Conservation (phyloP, 495 filamentous ascomycete species). For the Filosporella fistucella region DNA sequence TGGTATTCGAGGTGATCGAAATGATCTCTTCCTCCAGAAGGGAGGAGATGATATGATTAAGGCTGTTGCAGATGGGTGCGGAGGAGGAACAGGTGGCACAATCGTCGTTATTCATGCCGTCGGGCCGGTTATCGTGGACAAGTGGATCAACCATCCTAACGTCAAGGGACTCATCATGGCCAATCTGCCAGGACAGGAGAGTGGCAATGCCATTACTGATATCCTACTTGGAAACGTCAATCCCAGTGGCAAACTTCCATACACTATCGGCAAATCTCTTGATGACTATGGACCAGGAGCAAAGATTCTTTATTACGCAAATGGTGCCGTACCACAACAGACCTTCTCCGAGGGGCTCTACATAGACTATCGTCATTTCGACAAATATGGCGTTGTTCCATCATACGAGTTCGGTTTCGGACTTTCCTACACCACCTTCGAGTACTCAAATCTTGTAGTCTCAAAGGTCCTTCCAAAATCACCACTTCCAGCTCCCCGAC, state of each 20-base stretch:
- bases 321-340: slow-evolving; percentile 74
- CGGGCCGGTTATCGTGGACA: slow-evolving; percentile 79
- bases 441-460: slow-evolving; percentile 57
- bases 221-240: slow-evolving; percentile 82
- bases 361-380: slow-evolving; percentile 90
- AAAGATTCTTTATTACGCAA: slow-evolving; percentile 69
- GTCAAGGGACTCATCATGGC: slow-evolving; percentile 82
- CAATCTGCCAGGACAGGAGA: slow-evolving; percentile 87
- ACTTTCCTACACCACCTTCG: slow-evolving; percentile 76
- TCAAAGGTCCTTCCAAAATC: slow-evolving; percentile 50
- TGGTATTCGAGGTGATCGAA: slow-evolving; percentile 75
- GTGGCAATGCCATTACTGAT: slow-evolving; percentile 78
- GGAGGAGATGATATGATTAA: slow-evolving; percentile 70
- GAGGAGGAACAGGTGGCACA: slow-evolving; percentile 59
- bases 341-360: slow-evolving; percentile 80
- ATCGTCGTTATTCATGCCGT: slow-evolving; percentile 89
- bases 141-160: slow-evolving; percentile 74
- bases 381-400: slow-evolving; percentile 61
- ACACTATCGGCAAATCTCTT: slow-evolving; percentile 78
- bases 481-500: slow-evolving; percentile 55
- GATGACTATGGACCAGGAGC: slow-evolving; percentile 80
- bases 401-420: slow-evolving; percentile 78
- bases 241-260: slow-evolving; percentile 83
- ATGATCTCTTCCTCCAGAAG: slow-evolving; percentile 73
- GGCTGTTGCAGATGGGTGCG: slow-evolving; percentile 66